Conservation (phyloP, 345 rosid species). For the Lenwebbia sp. region DNA sequence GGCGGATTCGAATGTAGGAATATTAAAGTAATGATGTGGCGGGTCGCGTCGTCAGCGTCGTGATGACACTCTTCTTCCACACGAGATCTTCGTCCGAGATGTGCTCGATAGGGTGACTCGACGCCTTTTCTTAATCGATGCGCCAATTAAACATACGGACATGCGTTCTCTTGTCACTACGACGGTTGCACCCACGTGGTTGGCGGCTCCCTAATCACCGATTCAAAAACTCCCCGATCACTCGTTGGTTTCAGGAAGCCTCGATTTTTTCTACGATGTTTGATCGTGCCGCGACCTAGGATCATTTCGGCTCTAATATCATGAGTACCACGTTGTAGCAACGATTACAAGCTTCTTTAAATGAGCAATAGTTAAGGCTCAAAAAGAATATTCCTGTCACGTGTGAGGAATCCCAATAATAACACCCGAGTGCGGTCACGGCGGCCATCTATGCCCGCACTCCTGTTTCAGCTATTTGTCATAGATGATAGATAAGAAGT, state of each 20-base stretch:
- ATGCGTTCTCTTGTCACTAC: too few species aligned
- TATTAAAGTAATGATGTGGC: not conserved
- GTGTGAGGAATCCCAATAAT: not conserved
- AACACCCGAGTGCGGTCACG: not conserved
- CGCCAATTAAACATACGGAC: too few species aligned
- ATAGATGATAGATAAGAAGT: not conserved
- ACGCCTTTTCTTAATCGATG: not conserved
- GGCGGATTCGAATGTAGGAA: too few species aligned
- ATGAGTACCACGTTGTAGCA: rapidly evolving
- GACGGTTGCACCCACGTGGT: too few species aligned
- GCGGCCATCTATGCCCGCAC: not conserved
- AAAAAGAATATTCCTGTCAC: too few species aligned
- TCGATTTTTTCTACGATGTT: not conserved
- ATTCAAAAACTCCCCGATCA: rapidly evolving
- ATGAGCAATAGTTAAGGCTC: rapidly evolving
- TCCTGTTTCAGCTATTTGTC: too few species aligned
- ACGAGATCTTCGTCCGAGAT: rapidly evolving
- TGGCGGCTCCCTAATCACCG: rapidly evolving
- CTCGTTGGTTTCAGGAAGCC: not conserved
- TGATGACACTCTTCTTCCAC: not conserved
- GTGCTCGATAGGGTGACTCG: not conserved
- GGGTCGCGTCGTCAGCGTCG: rapidly evolving
- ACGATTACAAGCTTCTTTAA: rapidly evolving
- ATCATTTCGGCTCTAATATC: not conserved
- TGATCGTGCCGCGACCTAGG: not conserved